Evolutionary conservation across 257 asterid genomes (phyloP).

Genomic region (Solanum neorickii): DNA sequence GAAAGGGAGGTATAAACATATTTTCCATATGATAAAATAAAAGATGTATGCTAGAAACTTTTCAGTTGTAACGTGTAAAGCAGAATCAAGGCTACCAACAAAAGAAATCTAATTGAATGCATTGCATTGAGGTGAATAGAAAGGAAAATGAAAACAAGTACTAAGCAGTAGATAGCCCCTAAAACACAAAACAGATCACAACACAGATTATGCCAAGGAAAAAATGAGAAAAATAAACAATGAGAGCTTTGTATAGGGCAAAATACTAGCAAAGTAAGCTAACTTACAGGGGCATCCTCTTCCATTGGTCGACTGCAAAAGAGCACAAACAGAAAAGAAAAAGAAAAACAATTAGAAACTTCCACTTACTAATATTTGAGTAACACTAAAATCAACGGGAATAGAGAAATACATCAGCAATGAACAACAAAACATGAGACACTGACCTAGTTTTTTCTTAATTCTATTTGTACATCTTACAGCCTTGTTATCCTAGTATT

Average conservation of each 20-base stretch:
- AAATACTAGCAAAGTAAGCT: not conserved
- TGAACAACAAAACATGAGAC: not conserved
- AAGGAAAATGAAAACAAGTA: not conserved
- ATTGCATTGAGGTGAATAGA: not conserved
- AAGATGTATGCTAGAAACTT: not conserved
- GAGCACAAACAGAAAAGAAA: not conserved
- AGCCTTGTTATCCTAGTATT: not conserved
- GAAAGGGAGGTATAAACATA: not conserved
- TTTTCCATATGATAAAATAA: not conserved
- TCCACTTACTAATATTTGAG: not conserved
- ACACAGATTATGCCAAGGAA: not conserved
- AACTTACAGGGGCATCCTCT: constrained; percentile 62
- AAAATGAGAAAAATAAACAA: not conserved
- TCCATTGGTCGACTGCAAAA: constrained; percentile 69
- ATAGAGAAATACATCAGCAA: not conserved
- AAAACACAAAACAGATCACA: not conserved
- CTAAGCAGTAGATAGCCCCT: not conserved
- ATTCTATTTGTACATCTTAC: not conserved
- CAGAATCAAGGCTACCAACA: not conserved
- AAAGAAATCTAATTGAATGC: not conserved
- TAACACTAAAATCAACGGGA: not conserved
- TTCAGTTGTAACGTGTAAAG: not conserved
- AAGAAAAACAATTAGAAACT: constrained; percentile 12
- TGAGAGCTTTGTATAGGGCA: not conserved
- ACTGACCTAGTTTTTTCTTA: not conserved